Evolutionary conservation across 169 alveolate genomes (phyloP).

Genomic region (Eimeria brunetti): DNA sequence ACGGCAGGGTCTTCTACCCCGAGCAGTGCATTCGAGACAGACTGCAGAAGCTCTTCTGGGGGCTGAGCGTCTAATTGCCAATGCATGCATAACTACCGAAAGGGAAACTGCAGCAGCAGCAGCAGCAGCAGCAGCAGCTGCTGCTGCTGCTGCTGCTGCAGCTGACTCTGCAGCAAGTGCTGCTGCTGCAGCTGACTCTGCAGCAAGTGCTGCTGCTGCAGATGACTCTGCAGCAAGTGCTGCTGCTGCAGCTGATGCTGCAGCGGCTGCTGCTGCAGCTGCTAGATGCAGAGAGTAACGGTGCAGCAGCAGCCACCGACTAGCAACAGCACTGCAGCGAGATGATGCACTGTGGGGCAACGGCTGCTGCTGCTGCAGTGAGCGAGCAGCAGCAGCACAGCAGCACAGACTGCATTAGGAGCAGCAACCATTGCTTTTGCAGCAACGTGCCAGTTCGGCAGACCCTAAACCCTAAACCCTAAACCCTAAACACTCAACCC

Average conservation of each 20-base stretch:
- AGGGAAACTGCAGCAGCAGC: conserved; percentile 29
- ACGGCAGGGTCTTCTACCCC: conserved; percentile 32
- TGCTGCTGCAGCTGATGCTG: neutral
- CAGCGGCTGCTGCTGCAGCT: neutral
- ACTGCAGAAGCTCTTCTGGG: conserved; percentile 48
- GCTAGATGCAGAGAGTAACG: neutral
- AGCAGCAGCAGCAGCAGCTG: neutral
- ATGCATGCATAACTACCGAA: neutral
- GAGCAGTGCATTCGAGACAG: conserved; percentile 25
- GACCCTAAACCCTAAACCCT: conserved; percentile 5
- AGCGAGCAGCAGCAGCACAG: neutral
- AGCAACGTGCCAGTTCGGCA: neutral
- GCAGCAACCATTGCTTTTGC: neutral
- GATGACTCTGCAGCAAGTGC: neutral
- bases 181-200: neutral
- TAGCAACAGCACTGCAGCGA: neutral
- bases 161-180: neutral
- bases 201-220: neutral
- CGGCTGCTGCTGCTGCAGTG: neutral
- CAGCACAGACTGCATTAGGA: neutral
- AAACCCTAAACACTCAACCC: neutral
- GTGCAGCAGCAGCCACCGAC: neutral
- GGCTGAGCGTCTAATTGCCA: conserved; percentile 2
- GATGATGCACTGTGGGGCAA: neutral
- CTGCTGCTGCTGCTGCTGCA: conserved; percentile 7